Percentiles rank a stretch among this genome's conserved stretches.
Conservation (phyloP, 768 basidiomycete genomes). For the Leccinum rimulosum region DNA sequence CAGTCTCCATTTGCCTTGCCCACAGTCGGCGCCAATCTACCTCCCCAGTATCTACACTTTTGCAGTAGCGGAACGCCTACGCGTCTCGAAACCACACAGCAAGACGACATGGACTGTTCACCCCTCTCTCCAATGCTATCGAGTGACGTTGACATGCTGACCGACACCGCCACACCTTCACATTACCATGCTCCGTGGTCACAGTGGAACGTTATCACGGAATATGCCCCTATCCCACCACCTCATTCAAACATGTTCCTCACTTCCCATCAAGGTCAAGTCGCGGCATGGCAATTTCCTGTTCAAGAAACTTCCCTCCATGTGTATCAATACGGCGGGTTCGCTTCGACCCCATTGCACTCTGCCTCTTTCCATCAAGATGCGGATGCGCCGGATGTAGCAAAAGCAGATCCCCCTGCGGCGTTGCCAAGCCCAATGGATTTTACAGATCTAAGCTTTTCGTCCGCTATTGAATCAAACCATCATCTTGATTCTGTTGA, state of each 20-base stretch:
- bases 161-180: background rate
- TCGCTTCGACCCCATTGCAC: background rate
- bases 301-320: background rate
- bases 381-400: background rate
- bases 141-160: constrained; percentile 15
- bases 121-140: constrained; percentile 2
- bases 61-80: background rate
- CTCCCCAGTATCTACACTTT: background rate
- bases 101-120: constrained; percentile 14
- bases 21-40: background rate
- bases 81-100: background rate
- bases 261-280: background rate
- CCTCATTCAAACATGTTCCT: background rate
- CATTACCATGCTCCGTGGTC: background rate
- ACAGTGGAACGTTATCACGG: background rate
- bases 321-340: background rate
- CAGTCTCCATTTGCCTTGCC: background rate
- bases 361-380: background rate
- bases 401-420: background rate
- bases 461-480: background rate
- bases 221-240: background rate
- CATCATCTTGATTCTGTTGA: background rate
- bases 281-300: background rate
- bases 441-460: background rate
- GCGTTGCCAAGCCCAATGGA: background rate